Evolutionary conservation across 306 rosid genomes (phyloP).

Genomic region (Sophora flavescens): DNA sequence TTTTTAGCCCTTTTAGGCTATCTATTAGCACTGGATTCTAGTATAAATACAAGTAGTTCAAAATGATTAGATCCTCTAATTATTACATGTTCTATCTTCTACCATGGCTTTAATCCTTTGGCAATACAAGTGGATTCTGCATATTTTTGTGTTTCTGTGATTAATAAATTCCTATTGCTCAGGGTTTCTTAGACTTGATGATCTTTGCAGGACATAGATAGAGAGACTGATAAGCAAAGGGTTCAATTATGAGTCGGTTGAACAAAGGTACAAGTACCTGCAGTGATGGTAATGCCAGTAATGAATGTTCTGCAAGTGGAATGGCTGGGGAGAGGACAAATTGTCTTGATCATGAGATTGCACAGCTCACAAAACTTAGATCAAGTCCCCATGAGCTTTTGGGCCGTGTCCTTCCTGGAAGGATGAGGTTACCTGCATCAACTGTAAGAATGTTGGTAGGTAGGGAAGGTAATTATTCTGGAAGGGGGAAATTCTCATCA

Average conservation of each 20-base stretch:
- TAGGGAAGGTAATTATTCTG: constrained; percentile 62
- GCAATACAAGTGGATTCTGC: neutral
- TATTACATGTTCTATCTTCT: neutral
- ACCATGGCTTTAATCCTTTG: neutral
- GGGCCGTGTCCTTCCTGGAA: constrained; percentile 47
- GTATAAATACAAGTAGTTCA: neutral
- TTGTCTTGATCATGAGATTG: constrained; percentile 64
- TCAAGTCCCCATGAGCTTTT: constrained; percentile 55
- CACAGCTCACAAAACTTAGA: constrained; percentile 59
- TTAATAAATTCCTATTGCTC: constrained; percentile 11
- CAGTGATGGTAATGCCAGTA: constrained; percentile 34
- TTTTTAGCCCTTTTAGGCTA: constrained; percentile 18
- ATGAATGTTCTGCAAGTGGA: constrained; percentile 44
- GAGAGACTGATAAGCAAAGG: constrained; percentile 6
- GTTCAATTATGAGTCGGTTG: constrained; percentile 53
- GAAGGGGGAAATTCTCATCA: constrained; percentile 60
- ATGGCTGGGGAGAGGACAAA: constrained; percentile 34
- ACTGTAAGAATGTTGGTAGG: constrained; percentile 61
- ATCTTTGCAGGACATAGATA: constrained; percentile 47
- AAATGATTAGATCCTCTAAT: constrained; percentile 6
- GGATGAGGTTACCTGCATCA: constrained; percentile 56
- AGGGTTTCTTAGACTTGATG: constrained; percentile 29
- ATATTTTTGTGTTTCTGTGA: constrained; percentile 27
- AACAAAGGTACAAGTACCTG: constrained; percentile 47
- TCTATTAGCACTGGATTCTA: constrained; percentile 13